These are phyloP conservation scores for Helicocarpus griseus DNA, from an alignment of 2,329 filamentous ascomycete genomes.

Conservation along the genomic window DNA sequence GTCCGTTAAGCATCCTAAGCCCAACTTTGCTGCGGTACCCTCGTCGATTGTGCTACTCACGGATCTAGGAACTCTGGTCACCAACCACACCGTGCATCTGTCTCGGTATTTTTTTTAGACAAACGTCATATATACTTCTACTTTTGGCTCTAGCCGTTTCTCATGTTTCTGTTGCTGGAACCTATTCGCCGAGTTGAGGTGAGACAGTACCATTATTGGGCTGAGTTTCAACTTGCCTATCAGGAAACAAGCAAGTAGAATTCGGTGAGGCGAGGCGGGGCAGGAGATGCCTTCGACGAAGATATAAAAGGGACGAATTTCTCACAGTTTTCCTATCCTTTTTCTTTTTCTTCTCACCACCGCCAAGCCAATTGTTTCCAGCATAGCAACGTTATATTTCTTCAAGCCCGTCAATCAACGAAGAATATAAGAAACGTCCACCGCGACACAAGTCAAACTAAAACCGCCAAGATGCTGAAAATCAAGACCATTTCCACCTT, in stretches of 20 bases:
- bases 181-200: neutral
- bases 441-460: neutral
- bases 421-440: neutral
- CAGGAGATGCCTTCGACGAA: neutral
- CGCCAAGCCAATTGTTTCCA: neutral
- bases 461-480: constrained; percentile 20
- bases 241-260: neutral
- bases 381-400: too few species aligned
- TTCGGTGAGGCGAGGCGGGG: neutral
- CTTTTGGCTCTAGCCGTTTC: neutral
- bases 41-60: neutral
- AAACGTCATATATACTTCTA: neutral
- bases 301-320: neutral
- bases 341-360: neutral
- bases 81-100: neutral
- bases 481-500: constrained; percentile 17
- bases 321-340: neutral
- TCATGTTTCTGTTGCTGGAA: neutral
- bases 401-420: too few species aligned
- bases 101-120: neutral
- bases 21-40: neutral
- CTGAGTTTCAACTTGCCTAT: neutral
- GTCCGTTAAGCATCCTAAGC: neutral
- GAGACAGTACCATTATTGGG: neutral
- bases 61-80: neutral